Base-by-base conservation (phyloP, 148 eudicot species). In the Chenopodium quinoa region DNA sequence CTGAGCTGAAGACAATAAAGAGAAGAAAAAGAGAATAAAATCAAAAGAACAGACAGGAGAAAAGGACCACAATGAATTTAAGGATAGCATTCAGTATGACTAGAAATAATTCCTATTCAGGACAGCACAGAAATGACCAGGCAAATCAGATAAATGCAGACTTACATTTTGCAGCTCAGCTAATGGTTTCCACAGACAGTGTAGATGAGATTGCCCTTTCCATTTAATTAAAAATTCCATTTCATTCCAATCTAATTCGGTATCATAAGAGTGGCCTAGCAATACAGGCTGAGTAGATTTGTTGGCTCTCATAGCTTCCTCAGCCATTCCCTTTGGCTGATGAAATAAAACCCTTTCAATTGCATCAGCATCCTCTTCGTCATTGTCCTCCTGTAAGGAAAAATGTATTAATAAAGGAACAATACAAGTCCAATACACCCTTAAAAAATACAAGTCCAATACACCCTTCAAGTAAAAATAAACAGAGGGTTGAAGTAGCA, bases 121-220 rank as follows among this genome's bases (percentile, higher is more conserved):
- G 47, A 50, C 11, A 46, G 47, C 65, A 76, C 25, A 60, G 72
- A 79, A 22, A 1, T 11, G 31, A 63, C 37, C 27, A 50, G 44
- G 44, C 12, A 56, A 6, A 62, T 68, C 44, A 1, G 12, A 40
- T 20, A 17, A 71, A 16, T 40, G 48, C 47, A 64, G 13, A 25
- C 91, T 88, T 86, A 94, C 99, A 89, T 92, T 91, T 82, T 94
- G 98, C 79, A 97, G 90, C 82, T 94, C 98, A 34, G 80, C 84
- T 52, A 90, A 82, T 56, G 98, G 71, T 86, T 88, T 97, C 99
- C 98, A 97, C 77, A 89, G 91, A 85, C 97, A 97, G 73, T 94
- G 99, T 63, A 97, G 84, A 89, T 97, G 98, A 58, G 99, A 97
- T 72, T 90, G 98, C 73, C 99, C 99, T 87, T 94, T 97, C 99